Evolutionary conservation across 441 rosid genomes (phyloP).

Genomic region (Adansonia grandidieri): DNA sequence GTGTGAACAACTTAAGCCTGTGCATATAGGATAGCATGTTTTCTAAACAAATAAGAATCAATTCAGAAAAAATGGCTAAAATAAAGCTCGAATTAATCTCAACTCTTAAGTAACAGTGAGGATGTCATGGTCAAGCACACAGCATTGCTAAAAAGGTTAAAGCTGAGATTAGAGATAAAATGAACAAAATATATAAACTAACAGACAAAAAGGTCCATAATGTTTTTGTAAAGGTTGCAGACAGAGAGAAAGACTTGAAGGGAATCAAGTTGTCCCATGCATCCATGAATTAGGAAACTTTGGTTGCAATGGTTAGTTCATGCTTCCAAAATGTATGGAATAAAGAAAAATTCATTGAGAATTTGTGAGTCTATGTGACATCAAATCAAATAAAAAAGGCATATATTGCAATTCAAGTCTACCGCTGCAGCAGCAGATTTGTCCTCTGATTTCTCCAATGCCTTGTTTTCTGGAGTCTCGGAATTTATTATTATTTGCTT

Average conservation of each 20-base stretch:
- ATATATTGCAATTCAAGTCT: slow-evolving; percentile 23
- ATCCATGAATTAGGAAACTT: neutral
- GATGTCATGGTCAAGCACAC: neutral
- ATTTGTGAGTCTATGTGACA: neutral
- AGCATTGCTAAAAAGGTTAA: neutral
- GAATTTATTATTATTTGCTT: slow-evolving; percentile 80
- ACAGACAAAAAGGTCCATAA: neutral
- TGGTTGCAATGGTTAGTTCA: neutral
- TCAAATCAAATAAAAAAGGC: neutral
- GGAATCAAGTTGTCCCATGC: neutral
- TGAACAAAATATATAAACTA: neutral
- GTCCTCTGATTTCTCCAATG: slow-evolving; percentile 68
- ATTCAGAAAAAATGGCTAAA: neutral
- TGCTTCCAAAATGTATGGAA: neutral
- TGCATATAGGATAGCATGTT: too few species aligned
- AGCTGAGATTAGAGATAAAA: neutral
- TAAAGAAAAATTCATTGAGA: neutral
- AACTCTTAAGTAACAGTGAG: neutral
- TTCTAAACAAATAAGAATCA: neutral
- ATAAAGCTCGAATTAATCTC: neutral
- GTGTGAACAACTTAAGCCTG: neutral
- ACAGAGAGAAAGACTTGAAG: neutral
- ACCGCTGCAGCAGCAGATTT: slow-evolving; percentile 66
- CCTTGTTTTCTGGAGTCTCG: slow-evolving; percentile 65
- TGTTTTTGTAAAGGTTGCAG: neutral